phyloP scores from a whole-genome alignment of 305 asterid genomes.

The Fraxinus angustifolia region DNA sequence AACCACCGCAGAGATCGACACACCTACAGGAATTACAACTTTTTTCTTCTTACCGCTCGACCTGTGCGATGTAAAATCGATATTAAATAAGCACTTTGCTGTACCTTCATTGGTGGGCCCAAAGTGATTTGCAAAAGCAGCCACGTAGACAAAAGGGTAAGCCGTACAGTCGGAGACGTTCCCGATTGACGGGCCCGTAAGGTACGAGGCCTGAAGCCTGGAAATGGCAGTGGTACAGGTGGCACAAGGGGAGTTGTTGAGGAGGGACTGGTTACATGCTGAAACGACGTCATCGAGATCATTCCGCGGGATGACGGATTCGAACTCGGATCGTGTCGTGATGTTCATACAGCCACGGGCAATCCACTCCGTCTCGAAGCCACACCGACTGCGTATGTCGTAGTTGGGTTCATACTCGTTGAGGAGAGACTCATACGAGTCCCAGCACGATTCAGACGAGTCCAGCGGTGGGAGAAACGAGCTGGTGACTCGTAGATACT shows the following conservation, averaged over 20 bases:
- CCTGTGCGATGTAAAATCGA: conserved; percentile 29
- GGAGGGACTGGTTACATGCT: conserved; percentile 65
- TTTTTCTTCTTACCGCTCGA: conserved; percentile 22
- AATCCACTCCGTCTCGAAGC: conserved; percentile 67
- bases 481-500: conserved; percentile 46
- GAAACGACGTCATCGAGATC: conserved; percentile 32
- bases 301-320: conserved; percentile 39
- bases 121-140: conserved; percentile 44
- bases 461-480: conserved; percentile 56
- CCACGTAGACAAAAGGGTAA: conserved; percentile 47
- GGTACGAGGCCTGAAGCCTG: conserved; percentile 41
- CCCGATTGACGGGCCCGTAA: conserved; percentile 34
- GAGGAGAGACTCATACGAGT: conserved; percentile 40
- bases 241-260: conserved; percentile 65
- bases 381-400: conserved; percentile 61
- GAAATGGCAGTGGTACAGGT: conserved; percentile 72
- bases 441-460: conserved; percentile 70
- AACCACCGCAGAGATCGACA: conserved; percentile 17
- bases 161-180: conserved; percentile 49
- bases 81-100: conserved; percentile 52
- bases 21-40: conserved; percentile 22
- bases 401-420: conserved; percentile 30
- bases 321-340: conserved; percentile 59
- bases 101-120: conserved; percentile 54
- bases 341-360: conserved; percentile 67